Base-by-base conservation (phyloP, 1,284 basidiomycete species). In the Cutaneotrichosporon sp. region DNA sequence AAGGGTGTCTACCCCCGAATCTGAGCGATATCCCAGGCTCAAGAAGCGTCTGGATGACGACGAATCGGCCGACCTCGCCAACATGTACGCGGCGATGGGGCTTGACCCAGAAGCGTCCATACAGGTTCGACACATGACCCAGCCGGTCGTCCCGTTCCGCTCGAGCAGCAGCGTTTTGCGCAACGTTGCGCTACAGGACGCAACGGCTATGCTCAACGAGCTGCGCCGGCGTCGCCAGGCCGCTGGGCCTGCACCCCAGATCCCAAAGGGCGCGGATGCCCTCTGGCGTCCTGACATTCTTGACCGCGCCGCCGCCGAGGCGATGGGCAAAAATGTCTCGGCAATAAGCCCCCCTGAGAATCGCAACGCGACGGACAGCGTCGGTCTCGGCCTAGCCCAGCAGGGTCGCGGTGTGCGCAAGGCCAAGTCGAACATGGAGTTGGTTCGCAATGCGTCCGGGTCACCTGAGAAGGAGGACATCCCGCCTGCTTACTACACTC, bases 1-100 rank as follows among this genome's bases (percentile, higher is more conserved):
- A 0, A 80, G 89, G 27, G 80, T 92, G 16, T 87, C 88, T 63
- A 90, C 90, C 0, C 88, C 90, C 6, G 87, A 90, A 70, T 76
- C 79, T 0, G 87, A 90, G 60, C 79, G 81, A 6, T 68, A 75
- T 9, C 46, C 49, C 9, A 61, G 65, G 6, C 62, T 71, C 33
- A 65, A 65, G 26, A 55, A 56, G 31, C 60, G 60, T 26, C 5
- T 58, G 64, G 37, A 65, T 64, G 34, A 41, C 24, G 62, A 68
- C 20, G 61, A 65, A 20, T 60, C 62, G 7, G 49, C 56, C 25
- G 67, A 70, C 44, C 56, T 69, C 8, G 52, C 50, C 16, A 61
- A 61, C 27, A 55, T 70, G 10, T 70, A 72, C 51, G 61, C 61
- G 11, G 60, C 62, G 8, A 67, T 68, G 47, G 68, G 68, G 12